phyloP scores from a whole-genome alignment of 164 flowering plant species.

The Vitis rotundifolia region DNA sequence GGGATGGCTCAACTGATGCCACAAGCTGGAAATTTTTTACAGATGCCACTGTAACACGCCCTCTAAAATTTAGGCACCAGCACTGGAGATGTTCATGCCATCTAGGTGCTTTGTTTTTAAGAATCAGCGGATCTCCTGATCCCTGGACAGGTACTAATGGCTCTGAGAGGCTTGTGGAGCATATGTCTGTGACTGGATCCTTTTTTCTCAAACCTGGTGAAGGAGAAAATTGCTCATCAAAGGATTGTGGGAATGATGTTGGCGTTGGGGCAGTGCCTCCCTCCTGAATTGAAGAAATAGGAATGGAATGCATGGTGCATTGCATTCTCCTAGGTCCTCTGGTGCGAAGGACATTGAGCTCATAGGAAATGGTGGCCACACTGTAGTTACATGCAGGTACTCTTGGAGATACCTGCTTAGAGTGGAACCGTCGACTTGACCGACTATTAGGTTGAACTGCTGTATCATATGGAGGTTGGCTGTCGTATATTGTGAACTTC shows the following conservation, averaged over 20 bases:
- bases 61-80: slow-evolving; percentile 67
- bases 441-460: slow-evolving; percentile 19
- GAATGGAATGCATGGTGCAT: slow-evolving; percentile 62
- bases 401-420: slow-evolving; percentile 60
- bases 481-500: slow-evolving; percentile 63
- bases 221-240: slow-evolving; percentile 26
- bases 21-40: slow-evolving; percentile 70
- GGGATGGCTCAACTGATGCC: slow-evolving; percentile 42
- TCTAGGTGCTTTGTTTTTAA: slow-evolving; percentile 60
- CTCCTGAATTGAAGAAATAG: slow-evolving; percentile 53
- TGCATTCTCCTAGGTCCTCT: slow-evolving; percentile 76
- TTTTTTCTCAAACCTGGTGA: slow-evolving; percentile 19
- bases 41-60: slow-evolving; percentile 72
- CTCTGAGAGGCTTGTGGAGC: slow-evolving; percentile 33
- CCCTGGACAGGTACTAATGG: slow-evolving; percentile 14
- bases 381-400: slow-evolving; percentile 51
- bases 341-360: slow-evolving; percentile 68
- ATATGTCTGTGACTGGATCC: slow-evolving; percentile 19
- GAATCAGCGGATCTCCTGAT: slow-evolving; percentile 33
- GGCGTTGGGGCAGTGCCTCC: slow-evolving; percentile 65
- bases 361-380: slow-evolving; percentile 53
- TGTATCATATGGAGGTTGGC: slow-evolving; percentile 48
- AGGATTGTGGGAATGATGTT: slow-evolving; percentile 28
- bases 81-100: slow-evolving; percentile 67
- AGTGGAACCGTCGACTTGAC: slow-evolving; percentile 38